These are phyloP conservation scores for Penicillium sp. DNA, from an alignment of 2,329 filamentous ascomycete species.

Conservation along the genomic window DNA sequence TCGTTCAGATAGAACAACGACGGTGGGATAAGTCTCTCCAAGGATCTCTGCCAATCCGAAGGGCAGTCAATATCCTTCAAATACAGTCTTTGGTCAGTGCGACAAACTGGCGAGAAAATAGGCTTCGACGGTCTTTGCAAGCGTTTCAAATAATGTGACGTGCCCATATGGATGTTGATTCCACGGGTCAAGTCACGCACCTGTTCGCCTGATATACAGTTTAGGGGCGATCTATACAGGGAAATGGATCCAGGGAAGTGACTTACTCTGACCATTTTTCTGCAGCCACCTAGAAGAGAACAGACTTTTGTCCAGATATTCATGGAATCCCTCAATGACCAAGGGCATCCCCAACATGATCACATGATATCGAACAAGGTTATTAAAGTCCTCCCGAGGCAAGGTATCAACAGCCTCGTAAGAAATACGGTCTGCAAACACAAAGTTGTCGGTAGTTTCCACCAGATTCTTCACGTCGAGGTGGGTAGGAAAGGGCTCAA, in stretches of 20 bases:
- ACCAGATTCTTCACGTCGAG: conserved; percentile 77
- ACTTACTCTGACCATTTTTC: conserved; percentile 52
- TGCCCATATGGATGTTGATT: conserved; percentile 77
- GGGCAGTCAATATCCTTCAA: conserved; percentile 98
- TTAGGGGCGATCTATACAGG: conserved; percentile 2
- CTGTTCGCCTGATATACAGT: conserved; percentile 64
- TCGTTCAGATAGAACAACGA: conserved; percentile 90
- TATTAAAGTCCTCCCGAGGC: conserved; percentile 78
- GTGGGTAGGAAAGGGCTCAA: conserved; percentile 85
- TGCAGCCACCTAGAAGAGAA: conserved; percentile 83
- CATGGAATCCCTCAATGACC: conserved; percentile 86
- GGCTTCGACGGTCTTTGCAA: conserved; percentile 85
- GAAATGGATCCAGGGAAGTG: too few species aligned
- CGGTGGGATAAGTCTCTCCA: conserved; percentile 75
- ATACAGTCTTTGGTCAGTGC: conserved; percentile 73
- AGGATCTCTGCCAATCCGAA: conserved; percentile 75
- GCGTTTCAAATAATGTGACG: conserved; percentile 85
- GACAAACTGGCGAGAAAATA: conserved; percentile 64
- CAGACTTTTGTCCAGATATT: conserved; percentile 70
- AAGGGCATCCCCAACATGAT: conserved; percentile 82
- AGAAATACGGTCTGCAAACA: conserved; percentile 79
- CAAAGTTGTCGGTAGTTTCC: conserved; percentile 77
- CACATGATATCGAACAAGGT: conserved; percentile 79
- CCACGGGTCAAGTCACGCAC: conserved; percentile 77
- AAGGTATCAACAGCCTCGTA: conserved; percentile 75